These are phyloP conservation scores for Haplosporangium gracile DNA, from an alignment of 192 early-diverging fungal species.

Conservation along the genomic window DNA sequence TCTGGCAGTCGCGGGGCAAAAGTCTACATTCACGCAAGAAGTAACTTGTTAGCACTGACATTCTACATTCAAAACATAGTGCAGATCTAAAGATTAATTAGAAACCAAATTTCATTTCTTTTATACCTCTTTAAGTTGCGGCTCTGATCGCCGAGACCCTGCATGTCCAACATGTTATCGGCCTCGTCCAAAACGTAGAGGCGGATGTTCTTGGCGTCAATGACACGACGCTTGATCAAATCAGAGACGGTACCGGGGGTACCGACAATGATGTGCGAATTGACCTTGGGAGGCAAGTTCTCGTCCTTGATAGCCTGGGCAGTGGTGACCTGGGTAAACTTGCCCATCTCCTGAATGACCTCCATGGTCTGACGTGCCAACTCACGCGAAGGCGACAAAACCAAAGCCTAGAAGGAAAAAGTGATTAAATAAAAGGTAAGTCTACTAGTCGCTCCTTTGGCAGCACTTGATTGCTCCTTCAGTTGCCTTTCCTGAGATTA, in stretches of 20 bases:
- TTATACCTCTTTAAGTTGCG: conserved; percentile 83
- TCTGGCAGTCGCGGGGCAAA: conserved; percentile 82
- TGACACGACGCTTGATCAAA: conserved; percentile 71
- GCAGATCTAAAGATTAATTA: background rate
- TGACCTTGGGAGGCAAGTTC: conserved; percentile 62
- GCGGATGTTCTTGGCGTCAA: conserved; percentile 73
- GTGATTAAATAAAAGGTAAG: background rate
- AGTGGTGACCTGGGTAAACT: conserved; percentile 84
- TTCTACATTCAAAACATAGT: background rate
- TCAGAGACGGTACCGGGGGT: conserved; percentile 94
- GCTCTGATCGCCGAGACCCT: conserved; percentile 89
- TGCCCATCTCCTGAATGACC: conserved; percentile 91
- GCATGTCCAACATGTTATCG: conserved; percentile 97
- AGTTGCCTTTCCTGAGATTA: background rate
- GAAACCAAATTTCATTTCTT: background rate
- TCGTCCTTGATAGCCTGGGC: conserved; percentile 86
- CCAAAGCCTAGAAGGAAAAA: conserved; percentile 71
- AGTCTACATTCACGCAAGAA: conserved; percentile 45
- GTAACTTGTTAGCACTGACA: background rate
- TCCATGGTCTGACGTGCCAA: conserved; percentile 96
- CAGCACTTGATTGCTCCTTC: background rate
- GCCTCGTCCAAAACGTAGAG: conserved; percentile 98
- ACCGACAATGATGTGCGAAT: conserved; percentile 89
- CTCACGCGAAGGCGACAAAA: conserved; percentile 93
- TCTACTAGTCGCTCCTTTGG: too few relatives aligned